Base-by-base conservation (phyloP, 1,139 yeast genomes). In the Pneumocystis murina region DNA sequence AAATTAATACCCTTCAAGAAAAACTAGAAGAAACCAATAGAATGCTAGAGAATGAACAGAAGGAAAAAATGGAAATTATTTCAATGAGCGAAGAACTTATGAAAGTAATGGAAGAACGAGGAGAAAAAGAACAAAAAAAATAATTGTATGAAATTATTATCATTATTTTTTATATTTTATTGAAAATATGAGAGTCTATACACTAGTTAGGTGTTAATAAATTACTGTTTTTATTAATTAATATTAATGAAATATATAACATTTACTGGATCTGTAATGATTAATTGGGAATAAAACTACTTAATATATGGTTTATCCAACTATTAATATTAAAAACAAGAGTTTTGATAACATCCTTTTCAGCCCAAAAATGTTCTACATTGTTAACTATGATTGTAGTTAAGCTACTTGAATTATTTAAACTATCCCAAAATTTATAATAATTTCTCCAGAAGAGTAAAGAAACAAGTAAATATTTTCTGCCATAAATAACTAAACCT, bases 1-100 rank as follows among this genome's bases (percentile, higher is more conserved):
- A 58, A 36, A 35, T 63, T n/a, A 41, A 24, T n/a, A 57, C 57
- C 7, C 54, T 30, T n/a, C 63, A 63, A 14, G 62, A 17, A 28
- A 33, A 55, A 40, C 28, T 63, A 48, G 55, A 48, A 48, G 33
- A 48, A 48, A 48, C 17, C 35, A 24, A 3, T 3, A 24, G 28
- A 48, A 24, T 48, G 55, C 8, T 48, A 24, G n/a, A 48, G 12
- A 48, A 48, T 24, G 55, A 48, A 7, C 55, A 48, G 4, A 48
- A 48, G 28, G 55, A 48, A 48, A 48, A 48, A 24, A 20, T 28
- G 30, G 55, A 48, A 48, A 48, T 48, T 24, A 48, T 48, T 48
- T 12, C 55, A 24, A 48, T 48, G 55, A 48, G 55, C 17, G 55
- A 48, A 48, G 55, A 48, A 24, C 17, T 48, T 8, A 48, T 48